phyloP scores from a whole-genome alignment of 495 filamentous ascomycete species.

The Cenococcum geophilum region DNA sequence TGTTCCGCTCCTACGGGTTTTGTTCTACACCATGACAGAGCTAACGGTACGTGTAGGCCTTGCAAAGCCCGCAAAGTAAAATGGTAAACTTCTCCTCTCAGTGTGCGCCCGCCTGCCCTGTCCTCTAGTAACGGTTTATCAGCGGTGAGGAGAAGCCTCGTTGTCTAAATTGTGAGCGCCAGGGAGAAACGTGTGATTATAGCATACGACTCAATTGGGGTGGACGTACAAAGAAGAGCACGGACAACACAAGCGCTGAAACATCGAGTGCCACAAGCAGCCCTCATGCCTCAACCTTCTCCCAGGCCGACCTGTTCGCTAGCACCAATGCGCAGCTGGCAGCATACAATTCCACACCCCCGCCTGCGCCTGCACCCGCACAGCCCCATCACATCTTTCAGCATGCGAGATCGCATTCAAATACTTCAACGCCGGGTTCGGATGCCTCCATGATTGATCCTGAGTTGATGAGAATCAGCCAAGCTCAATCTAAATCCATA shows the following conservation, averaged over 20 bases:
- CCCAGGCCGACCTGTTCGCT: slow-evolving; percentile 16
- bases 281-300: slow-evolving; percentile 22
- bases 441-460: slow-evolving; percentile 29
- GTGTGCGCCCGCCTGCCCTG: neutral
- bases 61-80: slow-evolving; percentile 86
- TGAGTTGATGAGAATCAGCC: slow-evolving; percentile 21
- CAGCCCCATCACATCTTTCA: slow-evolving; percentile 5
- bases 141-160: slow-evolving; percentile 69
- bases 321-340: slow-evolving; percentile 9
- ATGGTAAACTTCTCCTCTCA: slow-evolving; percentile 45
- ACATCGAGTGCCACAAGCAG: slow-evolving; percentile 24
- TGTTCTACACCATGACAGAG: neutral
- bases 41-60: slow-evolving; percentile 22
- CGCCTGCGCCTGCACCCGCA: slow-evolving; percentile 13
- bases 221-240: slow-evolving; percentile 53
- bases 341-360: neutral
- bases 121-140: slow-evolving; percentile 28
- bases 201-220: slow-evolving; percentile 82
- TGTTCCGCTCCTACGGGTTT: neutral
- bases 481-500: slow-evolving; percentile 16
- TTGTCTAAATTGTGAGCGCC: slow-evolving; percentile 71
- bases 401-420: slow-evolving; percentile 24
- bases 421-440: slow-evolving; percentile 10
- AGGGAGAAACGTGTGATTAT: slow-evolving; percentile 77
- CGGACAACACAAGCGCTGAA: slow-evolving; percentile 21